Percentiles rank a stretch among this genome's conserved stretches.
These are phyloP conservation scores for Gnomoniopsis smithogilvyi DNA, from an alignment of 2,329 filamentous ascomycete species.

Conservation along the genomic window DNA sequence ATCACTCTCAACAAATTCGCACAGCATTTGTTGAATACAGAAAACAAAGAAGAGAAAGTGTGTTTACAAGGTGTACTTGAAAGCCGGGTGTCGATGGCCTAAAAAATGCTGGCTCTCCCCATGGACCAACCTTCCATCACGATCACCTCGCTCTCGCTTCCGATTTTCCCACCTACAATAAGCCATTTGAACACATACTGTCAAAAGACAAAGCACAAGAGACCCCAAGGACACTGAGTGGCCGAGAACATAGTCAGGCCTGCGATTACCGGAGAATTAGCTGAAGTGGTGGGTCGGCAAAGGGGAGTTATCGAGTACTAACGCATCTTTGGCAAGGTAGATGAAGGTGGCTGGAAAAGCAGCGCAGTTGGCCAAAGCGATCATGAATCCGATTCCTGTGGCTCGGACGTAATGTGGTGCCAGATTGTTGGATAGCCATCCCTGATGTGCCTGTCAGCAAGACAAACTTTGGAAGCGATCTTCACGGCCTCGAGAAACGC, in stretches of 20 bases:
- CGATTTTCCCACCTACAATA: constrained; percentile 40
- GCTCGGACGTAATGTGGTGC: constrained; percentile 40
- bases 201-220: constrained; percentile 29
- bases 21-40: background rate
- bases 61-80: constrained; percentile 33
- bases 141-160: constrained; percentile 33
- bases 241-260: constrained; percentile 34
- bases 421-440: constrained; percentile 40
- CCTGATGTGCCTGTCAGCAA: constrained; percentile 15
- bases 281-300: background rate
- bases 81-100: constrained; percentile 37
- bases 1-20: too few species aligned
- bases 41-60: background rate
- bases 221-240: constrained; percentile 39
- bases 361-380: constrained; percentile 37
- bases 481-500: background rate
- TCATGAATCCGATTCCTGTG: constrained; percentile 37
- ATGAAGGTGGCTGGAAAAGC: constrained; percentile 43
- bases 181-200: constrained; percentile 30
- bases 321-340: constrained; percentile 39
- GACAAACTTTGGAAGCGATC: background rate
- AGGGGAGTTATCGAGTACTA: constrained; percentile 19
- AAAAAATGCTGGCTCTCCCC: constrained; percentile 27
- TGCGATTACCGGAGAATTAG: constrained; percentile 15
- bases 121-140: constrained; percentile 32